A percentile compares a stretch with the other conserved stretches of the same genome.
phyloP scores from a whole-genome alignment of 768 basidiomycete genomes.

The Russula abietina region DNA sequence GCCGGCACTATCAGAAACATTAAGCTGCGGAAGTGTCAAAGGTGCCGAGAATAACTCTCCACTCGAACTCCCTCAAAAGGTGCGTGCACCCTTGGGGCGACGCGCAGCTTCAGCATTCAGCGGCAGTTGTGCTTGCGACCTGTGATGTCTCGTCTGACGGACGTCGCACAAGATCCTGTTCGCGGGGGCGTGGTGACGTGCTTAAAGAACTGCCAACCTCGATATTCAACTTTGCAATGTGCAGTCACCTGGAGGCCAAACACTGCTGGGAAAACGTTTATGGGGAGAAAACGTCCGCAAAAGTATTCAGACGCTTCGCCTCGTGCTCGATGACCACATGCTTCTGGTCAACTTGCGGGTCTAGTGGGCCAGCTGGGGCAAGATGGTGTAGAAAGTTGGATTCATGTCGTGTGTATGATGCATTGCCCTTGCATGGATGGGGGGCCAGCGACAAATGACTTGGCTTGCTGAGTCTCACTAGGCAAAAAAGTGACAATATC shows the following conservation, averaged over 20 bases:
- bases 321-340: constrained; percentile 42
- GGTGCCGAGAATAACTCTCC: constrained; percentile 1
- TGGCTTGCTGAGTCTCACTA: constrained; percentile 45
- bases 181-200: constrained; percentile 11
- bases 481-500: constrained; percentile 65
- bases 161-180: constrained; percentile 18
- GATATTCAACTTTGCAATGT: constrained; percentile 41
- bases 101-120: constrained; percentile 25
- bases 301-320: constrained; percentile 35
- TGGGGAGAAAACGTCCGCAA: constrained; percentile 36
- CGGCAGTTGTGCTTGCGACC: constrained; percentile 69
- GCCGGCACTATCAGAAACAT: background rate
- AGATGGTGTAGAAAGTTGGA: constrained; percentile 62
- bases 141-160: constrained; percentile 44
- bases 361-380: constrained; percentile 38
- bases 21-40: constrained; percentile 11
- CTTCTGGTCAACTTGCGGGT: constrained; percentile 37
- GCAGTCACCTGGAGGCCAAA: constrained; percentile 39
- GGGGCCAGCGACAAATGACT: constrained; percentile 53
- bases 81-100: too few relatives aligned
- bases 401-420: constrained; percentile 55
- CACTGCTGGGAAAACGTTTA: constrained; percentile 40
- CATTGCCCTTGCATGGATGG: constrained; percentile 43
- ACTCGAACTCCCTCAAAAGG: background rate
- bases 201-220: constrained; percentile 36